Base-by-base conservation (phyloP, 441 rosid genomes). In the Syzygium syzygioides region DNA sequence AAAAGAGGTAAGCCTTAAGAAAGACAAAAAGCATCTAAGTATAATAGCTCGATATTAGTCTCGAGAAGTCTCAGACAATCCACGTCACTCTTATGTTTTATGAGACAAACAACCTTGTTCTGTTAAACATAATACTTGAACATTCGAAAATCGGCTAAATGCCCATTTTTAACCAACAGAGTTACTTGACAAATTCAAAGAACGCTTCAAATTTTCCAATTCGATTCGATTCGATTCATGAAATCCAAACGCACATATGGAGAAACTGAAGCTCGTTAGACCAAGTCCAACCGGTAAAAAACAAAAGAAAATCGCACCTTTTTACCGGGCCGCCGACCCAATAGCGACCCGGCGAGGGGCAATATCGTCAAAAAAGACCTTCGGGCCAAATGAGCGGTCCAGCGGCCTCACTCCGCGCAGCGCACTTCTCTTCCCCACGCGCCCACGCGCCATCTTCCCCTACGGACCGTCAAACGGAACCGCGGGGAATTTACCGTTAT, bases 401-500 rank as follows among this genome's bases (percentile, higher is more conserved):
- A 15, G 55, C 25, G 76, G 56, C 13, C 41, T 34, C 54, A 15
- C 86, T 41, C 26, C 76, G n/a, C 50, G 20, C 25, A 50, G 64
- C 14, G 26, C 14, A 4, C 15, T 57, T 57, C 28, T 32, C 23
- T 8, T 60, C 18, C n/a, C 17, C 66, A 28, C 32, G 17, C 32
- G 66, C 30, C 62, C 62, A 57, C 62, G 62, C 83, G 83, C 52
- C 9, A 20, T 14, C 48, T 37, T 71, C 45, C 45, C 20, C 52
- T 1, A 15, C 15, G 52, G 28, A 11, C 50, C n/a, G n/a, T 45
- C 52, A 45, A 14, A 28, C 52, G 4, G 45, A 56, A 19, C 86
- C 76, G 89, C 76, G 86, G 86, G 50, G 56, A 79, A 41, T 86
- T 87, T 54, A 54, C 68, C 14, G 88, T 5, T 23, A 45, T 45